phyloP scores from a whole-genome alignment of 2,329 filamentous ascomycete species.

The Alternaria incomplexa region DNA sequence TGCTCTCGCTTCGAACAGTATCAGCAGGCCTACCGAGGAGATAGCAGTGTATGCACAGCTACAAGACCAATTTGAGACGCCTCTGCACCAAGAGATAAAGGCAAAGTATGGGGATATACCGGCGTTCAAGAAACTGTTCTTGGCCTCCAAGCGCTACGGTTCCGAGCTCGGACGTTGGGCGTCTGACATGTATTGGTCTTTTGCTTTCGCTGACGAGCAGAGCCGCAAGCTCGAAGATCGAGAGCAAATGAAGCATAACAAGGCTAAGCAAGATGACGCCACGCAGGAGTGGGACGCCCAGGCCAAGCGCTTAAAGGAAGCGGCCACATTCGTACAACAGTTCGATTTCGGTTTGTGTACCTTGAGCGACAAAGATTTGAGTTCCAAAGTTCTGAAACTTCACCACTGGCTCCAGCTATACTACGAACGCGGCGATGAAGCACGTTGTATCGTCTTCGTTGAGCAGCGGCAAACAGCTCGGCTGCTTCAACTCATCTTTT shows the following conservation, averaged over 20 bases:
- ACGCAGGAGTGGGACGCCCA: slow-evolving; percentile 58
- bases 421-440: slow-evolving; percentile 64
- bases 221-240: slow-evolving; percentile 66
- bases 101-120: slow-evolving; percentile 59
- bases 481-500: slow-evolving; percentile 72
- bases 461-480: slow-evolving; percentile 78
- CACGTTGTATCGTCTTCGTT: slow-evolving; percentile 88
- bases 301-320: slow-evolving; percentile 64
- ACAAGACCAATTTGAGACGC: slow-evolving; percentile 63
- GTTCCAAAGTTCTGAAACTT: slow-evolving; percentile 74
- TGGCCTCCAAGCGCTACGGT: slow-evolving; percentile 64
- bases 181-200: slow-evolving; percentile 79
- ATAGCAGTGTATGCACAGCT: slow-evolving; percentile 63
- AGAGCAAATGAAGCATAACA: slow-evolving; percentile 52
- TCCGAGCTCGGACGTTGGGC: slow-evolving; percentile 81
- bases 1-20: slow-evolving; percentile 62
- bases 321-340: slow-evolving; percentile 61
- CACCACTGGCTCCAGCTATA: slow-evolving; percentile 65
- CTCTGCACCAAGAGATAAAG: slow-evolving; percentile 66
- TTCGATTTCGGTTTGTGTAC: slow-evolving; percentile 55
- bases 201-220: slow-evolving; percentile 69
- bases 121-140: slow-evolving; percentile 63
- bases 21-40: slow-evolving; percentile 66
- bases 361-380: slow-evolving; percentile 59
- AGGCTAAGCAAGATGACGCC: slow-evolving; percentile 28